A percentile compares a stretch with the other conserved stretches of the same genome.
Conservation (phyloP, 2,329 filamentous ascomycete species). For the Xylariaceae sp. region DNA sequence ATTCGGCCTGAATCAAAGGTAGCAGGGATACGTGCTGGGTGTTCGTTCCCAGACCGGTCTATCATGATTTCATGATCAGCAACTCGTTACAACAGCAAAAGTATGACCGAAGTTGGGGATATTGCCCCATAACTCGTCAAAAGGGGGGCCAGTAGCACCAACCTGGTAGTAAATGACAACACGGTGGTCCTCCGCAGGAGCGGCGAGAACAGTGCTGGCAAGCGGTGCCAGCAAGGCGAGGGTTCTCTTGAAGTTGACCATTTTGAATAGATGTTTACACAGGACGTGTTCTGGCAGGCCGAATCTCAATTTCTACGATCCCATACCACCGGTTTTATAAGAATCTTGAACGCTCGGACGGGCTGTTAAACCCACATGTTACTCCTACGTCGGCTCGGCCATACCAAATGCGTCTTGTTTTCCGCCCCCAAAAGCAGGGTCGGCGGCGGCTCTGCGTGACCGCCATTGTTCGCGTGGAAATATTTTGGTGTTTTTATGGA, state of each 20-base stretch:
- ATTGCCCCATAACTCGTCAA: not conserved
- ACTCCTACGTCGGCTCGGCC: not conserved
- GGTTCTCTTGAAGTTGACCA: conserved; percentile 21
- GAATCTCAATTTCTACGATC: not conserved
- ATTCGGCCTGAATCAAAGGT: conserved; percentile 43
- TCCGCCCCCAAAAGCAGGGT: not conserved
- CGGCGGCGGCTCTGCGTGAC: not conserved
- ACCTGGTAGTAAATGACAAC: conserved; percentile 36
- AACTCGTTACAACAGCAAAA: not conserved
- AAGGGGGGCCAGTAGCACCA: not conserved
- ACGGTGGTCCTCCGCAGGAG: conserved; percentile 32
- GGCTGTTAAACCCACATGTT: not conserved
- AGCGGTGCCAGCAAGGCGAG: conserved; percentile 24
- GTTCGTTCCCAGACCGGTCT: conserved; percentile 44
- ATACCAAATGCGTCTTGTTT: not conserved
- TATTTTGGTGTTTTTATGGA: conserved; percentile 10
- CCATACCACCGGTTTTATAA: not conserved
- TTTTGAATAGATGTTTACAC: conserved; percentile 16
- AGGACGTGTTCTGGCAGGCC: conserved; percentile 3
- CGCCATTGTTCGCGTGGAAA: conserved; percentile 3
- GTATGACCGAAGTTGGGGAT: not conserved
- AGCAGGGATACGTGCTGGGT: conserved; percentile 46
- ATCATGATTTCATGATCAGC: conserved; percentile 34
- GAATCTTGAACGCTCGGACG: not conserved
- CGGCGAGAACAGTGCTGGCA: conserved; percentile 17